Evolutionary conservation across 2,329 filamentous ascomycete genomes (phyloP).

Genomic region (Venturia effusa): DNA sequence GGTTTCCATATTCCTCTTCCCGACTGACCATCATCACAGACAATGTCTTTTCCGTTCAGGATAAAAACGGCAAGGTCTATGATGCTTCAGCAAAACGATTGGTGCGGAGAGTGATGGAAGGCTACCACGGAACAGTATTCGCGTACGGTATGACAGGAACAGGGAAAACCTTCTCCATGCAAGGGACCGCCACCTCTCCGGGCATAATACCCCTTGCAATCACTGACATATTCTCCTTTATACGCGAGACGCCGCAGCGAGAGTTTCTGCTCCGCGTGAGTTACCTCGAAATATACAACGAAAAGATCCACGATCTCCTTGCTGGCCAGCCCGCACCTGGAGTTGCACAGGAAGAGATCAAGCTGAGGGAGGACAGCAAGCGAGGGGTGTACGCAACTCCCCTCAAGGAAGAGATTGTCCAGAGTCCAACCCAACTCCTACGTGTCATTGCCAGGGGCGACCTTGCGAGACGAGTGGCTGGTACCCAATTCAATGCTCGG

Average conservation of each 20-base stretch:
- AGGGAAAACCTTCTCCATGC: conserved; percentile 99
- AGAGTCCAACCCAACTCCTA: conserved; percentile 89
- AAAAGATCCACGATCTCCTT: conserved; percentile 88
- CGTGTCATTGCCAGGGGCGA: conserved; percentile 93
- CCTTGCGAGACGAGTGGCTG: conserved; percentile 77
- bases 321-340: conserved; percentile 36
- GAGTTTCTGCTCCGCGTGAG: conserved; percentile 93
- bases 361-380: conserved; percentile 91
- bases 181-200: conserved; percentile 88
- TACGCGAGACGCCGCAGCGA: conserved; percentile 86
- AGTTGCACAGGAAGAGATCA: conserved; percentile 77
- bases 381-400: conserved; percentile 93
- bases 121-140: conserved; percentile 96
- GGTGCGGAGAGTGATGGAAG: conserved; percentile 95
- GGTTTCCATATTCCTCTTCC: background rate
- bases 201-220: conserved; percentile 96
- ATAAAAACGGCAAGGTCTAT: conserved; percentile 91
- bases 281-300: conserved; percentile 98
- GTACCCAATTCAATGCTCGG: conserved; percentile 92
- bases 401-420: conserved; percentile 95
- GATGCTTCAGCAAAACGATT: conserved; percentile 88
- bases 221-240: conserved; percentile 98
- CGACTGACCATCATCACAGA: conserved; percentile 41
- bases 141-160: conserved; percentile 99
- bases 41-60: conserved; percentile 89